Evolutionary conservation across 1,284 basidiomycete genomes (phyloP).

Genomic region (Coriolopsis trogii): DNA sequence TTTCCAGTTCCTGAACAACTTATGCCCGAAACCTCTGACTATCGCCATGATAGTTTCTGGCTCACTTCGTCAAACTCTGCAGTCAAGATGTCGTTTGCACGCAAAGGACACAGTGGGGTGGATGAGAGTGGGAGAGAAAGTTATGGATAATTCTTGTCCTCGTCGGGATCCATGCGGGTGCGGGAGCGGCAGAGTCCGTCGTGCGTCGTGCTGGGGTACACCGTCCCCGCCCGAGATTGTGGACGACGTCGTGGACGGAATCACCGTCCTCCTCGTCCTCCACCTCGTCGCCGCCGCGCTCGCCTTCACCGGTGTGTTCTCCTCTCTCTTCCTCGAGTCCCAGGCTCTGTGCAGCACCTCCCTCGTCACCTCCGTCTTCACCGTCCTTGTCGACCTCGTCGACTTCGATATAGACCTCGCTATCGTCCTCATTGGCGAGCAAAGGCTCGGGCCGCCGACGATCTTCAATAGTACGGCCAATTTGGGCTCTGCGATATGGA

Average conservation of each 20-base stretch:
- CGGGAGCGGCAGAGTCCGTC: conserved; percentile 49
- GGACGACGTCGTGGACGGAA: conserved; percentile 48
- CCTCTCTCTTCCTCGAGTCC: conserved; percentile 59
- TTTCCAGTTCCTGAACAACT: too few relatives aligned
- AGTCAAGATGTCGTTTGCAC: too few relatives aligned
- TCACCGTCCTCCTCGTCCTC: conserved; percentile 62
- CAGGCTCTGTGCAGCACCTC: conserved; percentile 51
- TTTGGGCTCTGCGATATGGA: conserved; percentile 75
- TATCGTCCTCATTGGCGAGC: conserved; percentile 52
- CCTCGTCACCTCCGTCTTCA: conserved; percentile 57
- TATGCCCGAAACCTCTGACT: too few relatives aligned
- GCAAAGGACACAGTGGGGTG: too few relatives aligned
- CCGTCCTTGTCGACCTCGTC: conserved; percentile 54
- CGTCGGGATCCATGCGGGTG: too few relatives aligned
- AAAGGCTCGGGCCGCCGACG: conserved; percentile 44
- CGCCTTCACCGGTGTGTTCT: conserved; percentile 52
- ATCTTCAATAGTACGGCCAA: conserved; percentile 47
- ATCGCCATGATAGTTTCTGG: too few relatives aligned
- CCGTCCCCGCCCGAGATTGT: conserved; percentile 40
- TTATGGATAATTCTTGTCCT: too few relatives aligned
- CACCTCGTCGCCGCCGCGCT: conserved; percentile 66
- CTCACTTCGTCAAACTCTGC: too few relatives aligned
- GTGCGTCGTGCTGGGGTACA: conserved; percentile 57
- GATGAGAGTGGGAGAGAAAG: too few relatives aligned
- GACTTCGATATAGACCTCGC: conserved; percentile 66